Evolutionary conservation across 2,329 filamentous ascomycete species (phyloP).

Genomic region (Microsporum ferrugineum): DNA sequence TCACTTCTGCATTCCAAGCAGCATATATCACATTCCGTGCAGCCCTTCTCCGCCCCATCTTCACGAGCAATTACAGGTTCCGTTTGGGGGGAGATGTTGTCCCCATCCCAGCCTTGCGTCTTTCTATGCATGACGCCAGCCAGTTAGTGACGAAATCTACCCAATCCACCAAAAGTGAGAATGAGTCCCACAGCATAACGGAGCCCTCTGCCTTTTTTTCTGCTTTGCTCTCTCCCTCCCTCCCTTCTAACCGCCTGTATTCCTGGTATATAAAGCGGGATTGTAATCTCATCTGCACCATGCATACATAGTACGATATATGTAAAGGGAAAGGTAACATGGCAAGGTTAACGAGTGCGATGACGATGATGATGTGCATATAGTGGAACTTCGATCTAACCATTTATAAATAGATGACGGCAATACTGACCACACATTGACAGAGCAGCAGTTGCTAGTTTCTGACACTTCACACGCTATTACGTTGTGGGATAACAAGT

Average conservation of each 20-base stretch:
- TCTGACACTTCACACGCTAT: not conserved
- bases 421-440: not conserved
- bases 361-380: not conserved
- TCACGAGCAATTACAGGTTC: not conserved
- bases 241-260: not conserved
- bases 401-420: not conserved
- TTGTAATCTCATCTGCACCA: not conserved
- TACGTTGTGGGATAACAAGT: not conserved
- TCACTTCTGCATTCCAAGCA: not conserved
- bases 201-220: not conserved
- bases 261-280: not conserved
- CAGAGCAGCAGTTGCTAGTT: not conserved
- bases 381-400: not conserved
- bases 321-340: not conserved
- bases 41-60: not conserved
- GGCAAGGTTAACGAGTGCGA: not conserved
- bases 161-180: not conserved
- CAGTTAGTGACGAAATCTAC: not conserved
- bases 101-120: not conserved
- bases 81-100: not conserved
- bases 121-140: not conserved
- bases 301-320: not conserved
- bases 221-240: not conserved
- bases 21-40: slow-evolving; percentile 3
- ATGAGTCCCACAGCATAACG: not conserved